Percentiles rank a stretch among this genome's conserved stretches.
Conservation (phyloP, 768 basidiomycete genomes). For the Auricularia cornea region DNA sequence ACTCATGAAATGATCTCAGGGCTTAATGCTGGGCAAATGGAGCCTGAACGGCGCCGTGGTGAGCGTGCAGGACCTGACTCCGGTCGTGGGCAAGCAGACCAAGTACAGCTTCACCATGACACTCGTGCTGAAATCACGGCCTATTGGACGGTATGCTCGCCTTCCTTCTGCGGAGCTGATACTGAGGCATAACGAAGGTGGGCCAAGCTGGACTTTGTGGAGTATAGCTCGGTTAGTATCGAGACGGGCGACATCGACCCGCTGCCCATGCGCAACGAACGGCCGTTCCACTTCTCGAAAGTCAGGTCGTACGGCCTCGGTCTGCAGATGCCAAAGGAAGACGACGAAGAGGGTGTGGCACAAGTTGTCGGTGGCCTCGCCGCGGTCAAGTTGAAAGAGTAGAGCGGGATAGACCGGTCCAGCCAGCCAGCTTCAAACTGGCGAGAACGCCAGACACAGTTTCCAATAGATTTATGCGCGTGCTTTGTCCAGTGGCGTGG, state of each 20-base stretch:
- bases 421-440: no score
- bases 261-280: conserved; percentile 70
- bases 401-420: neutral
- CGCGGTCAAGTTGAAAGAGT: neutral
- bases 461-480: no score
- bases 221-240: conserved; percentile 70
- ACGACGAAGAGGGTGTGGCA: no score
- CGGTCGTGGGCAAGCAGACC: conserved; percentile 6
- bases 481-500: no score
- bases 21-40: conserved; percentile 67
- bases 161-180: no score
- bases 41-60: conserved; percentile 53
- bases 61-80: conserved; percentile 46
- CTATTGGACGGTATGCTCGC: conserved; percentile 73
- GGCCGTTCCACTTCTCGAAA: conserved; percentile 93
- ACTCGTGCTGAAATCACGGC: conserved; percentile 61
- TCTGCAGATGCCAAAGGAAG: neutral
- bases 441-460: no score
- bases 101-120: conserved; percentile 67
- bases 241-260: conserved; percentile 64
- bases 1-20: conserved; percentile 33
- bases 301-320: conserved; percentile 52
- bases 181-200: conserved; percentile 3
- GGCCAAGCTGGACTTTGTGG: conserved; percentile 59
- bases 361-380: neutral